Base-by-base conservation (phyloP, 2,329 filamentous ascomycete genomes). In the Alternaria atra region DNA sequence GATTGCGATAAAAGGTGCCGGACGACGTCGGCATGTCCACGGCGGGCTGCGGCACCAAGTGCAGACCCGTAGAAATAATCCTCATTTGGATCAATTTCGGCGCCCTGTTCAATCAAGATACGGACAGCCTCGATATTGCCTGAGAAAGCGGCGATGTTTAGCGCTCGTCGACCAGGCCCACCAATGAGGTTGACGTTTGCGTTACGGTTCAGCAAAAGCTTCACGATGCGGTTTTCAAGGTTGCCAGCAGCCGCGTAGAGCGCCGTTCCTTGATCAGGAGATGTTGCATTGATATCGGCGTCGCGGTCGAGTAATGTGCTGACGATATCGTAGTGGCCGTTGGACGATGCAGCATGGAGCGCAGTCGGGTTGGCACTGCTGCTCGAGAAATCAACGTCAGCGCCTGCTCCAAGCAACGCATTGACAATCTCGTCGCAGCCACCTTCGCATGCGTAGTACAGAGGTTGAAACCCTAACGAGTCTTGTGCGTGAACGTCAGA, bases 51-150 rank as follows among this genome's bases (percentile, higher is more conserved):
- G 9, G 60, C 65, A 37, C 68, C 67, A 15, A 72, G 55, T 15
- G 69, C 69, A 42, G 61, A 67, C 2, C 66, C 65, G 43, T 66
- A 69, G 54, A 42, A 61, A 39, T 71, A 72, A 12, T 72, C 67
- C 42, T 70, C 63, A 29, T 69, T 63, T 2, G 66, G 65, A 50
- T 70, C 67, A 9, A 68, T 55, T 8, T 67, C 66, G 1, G 71
- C 71, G 13, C 66, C 62, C 15, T 59, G 32, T 4, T 68, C 61
- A 8, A 73, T 55, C 17, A 73, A 47, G 1, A 63, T n/a, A 4
- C 44, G 58, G 17, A 71, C 66, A 8, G 55, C 58, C 34, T 70
- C 66, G 2, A 64, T 37, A 55, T 67, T 54, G 3, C 71, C 71
- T 15, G 65, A 64, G 23, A 51, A 67, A 1, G 69, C 66, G 9